Conservation (phyloP, 2,329 filamentous ascomycete species). For the Monilinia polystroma region DNA sequence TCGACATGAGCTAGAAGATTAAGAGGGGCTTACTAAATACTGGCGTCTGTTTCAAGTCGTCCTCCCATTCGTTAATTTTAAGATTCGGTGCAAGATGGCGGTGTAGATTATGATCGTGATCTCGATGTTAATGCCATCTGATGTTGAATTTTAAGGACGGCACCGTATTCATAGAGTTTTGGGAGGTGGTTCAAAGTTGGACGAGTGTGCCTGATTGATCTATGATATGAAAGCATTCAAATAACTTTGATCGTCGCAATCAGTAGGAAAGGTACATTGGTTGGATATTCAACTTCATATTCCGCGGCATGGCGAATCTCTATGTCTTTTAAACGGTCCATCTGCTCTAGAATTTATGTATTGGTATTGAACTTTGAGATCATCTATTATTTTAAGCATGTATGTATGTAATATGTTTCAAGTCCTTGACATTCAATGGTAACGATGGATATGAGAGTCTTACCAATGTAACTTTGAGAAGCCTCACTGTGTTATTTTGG, state of each 20-base stretch:
- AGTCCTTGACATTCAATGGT: neutral
- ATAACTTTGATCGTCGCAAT: neutral
- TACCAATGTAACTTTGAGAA: neutral
- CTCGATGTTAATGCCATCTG: neutral
- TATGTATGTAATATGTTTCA: neutral
- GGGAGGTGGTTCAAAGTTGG: neutral
- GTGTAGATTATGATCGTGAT: constrained; percentile 11
- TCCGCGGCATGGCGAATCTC: neutral
- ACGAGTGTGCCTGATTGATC: neutral
- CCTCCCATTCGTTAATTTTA: neutral
- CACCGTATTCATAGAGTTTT: neutral
- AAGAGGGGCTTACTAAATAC: neutral
- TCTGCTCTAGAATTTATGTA: neutral
- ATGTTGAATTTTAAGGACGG: neutral
- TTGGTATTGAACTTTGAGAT: too few relatives aligned
- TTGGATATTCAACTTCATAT: neutral
- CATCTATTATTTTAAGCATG: neutral
- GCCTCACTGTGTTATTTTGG: neutral
- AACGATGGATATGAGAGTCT: neutral
- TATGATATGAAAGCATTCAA: neutral
- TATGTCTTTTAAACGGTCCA: neutral
- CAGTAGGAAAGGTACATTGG: too few relatives aligned
- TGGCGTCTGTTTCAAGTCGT: neutral
- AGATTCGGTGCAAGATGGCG: constrained; percentile 15
- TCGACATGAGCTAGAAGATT: constrained; percentile 6